Conservation (phyloP, 2,329 filamentous ascomycete species). For the Fusarium sarcochroum region DNA sequence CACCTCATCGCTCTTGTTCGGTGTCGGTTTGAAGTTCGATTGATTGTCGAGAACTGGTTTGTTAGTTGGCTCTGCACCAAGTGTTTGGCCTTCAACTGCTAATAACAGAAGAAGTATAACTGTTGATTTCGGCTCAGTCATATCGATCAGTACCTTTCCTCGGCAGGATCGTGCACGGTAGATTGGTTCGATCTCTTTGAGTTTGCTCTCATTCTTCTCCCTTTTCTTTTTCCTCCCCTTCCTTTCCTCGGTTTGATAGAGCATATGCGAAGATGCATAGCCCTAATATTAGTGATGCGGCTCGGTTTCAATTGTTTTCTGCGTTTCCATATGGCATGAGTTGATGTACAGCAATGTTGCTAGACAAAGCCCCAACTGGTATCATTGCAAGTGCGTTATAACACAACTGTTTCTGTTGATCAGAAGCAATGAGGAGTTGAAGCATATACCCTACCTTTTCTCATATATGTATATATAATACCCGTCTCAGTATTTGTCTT, state of each 20-base stretch:
- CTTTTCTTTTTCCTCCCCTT: neutral
- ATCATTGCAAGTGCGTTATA: neutral
- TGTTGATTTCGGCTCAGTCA: neutral
- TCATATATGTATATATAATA: slow-evolving; percentile 3
- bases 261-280: neutral
- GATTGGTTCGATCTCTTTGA: neutral
- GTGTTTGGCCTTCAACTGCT: neutral
- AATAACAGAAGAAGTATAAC: neutral
- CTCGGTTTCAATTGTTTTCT: neutral
- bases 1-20: neutral
- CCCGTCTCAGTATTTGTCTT: slow-evolving; percentile 1
- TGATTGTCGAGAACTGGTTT: neutral
- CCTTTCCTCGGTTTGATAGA: neutral
- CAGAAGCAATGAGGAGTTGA: neutral
- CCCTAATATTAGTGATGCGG: neutral
- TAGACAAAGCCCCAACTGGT: slow-evolving; percentile 1
- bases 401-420: slow-evolving; percentile 9
- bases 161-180: neutral
- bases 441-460: slow-evolving; percentile 8
- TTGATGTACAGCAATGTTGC: neutral
- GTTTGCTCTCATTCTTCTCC: no score
- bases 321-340: neutral
- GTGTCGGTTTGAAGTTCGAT: slow-evolving; percentile 15
- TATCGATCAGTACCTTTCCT: neutral
- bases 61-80: neutral